Evolutionary conservation across 2,329 filamentous ascomycete genomes (phyloP).

Genomic region (Lizonia empirigonia): DNA sequence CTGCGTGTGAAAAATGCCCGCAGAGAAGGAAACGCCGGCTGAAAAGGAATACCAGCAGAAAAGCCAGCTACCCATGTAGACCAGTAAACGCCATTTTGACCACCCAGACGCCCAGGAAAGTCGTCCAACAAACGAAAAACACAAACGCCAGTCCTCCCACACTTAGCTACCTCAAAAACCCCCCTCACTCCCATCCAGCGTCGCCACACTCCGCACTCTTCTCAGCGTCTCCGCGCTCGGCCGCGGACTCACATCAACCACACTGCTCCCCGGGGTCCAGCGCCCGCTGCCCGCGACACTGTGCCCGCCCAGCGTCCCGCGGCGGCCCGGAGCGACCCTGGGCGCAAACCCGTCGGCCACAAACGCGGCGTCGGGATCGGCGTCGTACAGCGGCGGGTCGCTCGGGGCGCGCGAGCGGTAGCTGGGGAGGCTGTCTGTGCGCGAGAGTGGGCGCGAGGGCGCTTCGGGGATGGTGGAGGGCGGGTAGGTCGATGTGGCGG

Average conservation of each 20-base stretch:
- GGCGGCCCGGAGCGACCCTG: not conserved
- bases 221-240: conserved; percentile 47
- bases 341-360: conserved; percentile 51
- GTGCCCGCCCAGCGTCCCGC: too few relatives aligned
- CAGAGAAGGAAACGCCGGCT: too few relatives aligned
- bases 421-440: conserved; percentile 52
- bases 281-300: conserved; percentile 21
- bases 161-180: too few relatives aligned
- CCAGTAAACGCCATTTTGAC: too few relatives aligned
- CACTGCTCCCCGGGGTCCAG: conserved; percentile 49
- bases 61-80: too few relatives aligned
- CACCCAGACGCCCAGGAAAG: too few relatives aligned
- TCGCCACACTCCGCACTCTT: conserved; percentile 32
- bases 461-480: conserved; percentile 38
- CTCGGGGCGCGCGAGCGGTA: conserved; percentile 50
- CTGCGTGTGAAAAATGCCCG: too few relatives aligned
- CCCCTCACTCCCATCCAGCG: conserved; percentile 28
- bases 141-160: too few relatives aligned
- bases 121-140: too few relatives aligned
- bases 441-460: conserved; percentile 44
- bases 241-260: conserved; percentile 47
- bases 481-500: conserved; percentile 40
- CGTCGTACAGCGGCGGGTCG: conserved; percentile 52
- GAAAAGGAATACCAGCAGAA: too few relatives aligned
- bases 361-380: conserved; percentile 40